These are phyloP conservation scores for Tuber microsphaerosporum DNA, from an alignment of 495 filamentous ascomycete species.

Conservation along the genomic window DNA sequence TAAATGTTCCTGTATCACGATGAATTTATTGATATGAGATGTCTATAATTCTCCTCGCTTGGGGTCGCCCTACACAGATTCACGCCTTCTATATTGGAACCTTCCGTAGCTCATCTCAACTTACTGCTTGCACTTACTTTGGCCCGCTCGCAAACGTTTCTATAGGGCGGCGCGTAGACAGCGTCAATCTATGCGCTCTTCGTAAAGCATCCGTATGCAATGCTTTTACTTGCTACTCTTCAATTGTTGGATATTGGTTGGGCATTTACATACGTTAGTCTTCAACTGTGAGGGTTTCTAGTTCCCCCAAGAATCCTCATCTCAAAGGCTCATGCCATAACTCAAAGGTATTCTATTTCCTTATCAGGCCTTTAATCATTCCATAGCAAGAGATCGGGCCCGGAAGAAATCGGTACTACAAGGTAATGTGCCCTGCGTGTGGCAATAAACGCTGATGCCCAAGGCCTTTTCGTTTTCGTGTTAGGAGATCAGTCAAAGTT, in stretches of 20 bases:
- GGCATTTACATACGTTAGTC: not conserved
- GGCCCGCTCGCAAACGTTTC: not conserved
- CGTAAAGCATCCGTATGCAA: not conserved
- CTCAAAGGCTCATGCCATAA: not conserved
- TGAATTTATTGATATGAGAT: not conserved
- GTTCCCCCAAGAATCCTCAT: not conserved
- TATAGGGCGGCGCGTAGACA: not conserved
- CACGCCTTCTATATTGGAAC: not conserved
- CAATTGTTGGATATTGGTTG: not conserved
- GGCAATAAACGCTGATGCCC: not conserved
- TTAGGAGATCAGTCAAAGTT: not conserved
- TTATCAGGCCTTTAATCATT: not conserved
- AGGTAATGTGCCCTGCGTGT: not conserved
- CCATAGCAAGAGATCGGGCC: not conserved
- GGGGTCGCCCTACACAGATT: not conserved
- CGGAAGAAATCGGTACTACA: not conserved
- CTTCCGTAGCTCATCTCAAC: not conserved
- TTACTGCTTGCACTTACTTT: not conserved
- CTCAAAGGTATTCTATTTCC: not conserved
- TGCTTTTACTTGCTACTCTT: not conserved
- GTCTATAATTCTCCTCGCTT: not conserved
- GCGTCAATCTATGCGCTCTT: not conserved
- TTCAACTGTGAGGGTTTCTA: not conserved
- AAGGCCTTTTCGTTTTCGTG: not conserved
- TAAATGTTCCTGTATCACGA: not conserved